phyloP scores from a whole-genome alignment of 2,329 filamentous ascomycete species.

The Venturia pyrina region DNA sequence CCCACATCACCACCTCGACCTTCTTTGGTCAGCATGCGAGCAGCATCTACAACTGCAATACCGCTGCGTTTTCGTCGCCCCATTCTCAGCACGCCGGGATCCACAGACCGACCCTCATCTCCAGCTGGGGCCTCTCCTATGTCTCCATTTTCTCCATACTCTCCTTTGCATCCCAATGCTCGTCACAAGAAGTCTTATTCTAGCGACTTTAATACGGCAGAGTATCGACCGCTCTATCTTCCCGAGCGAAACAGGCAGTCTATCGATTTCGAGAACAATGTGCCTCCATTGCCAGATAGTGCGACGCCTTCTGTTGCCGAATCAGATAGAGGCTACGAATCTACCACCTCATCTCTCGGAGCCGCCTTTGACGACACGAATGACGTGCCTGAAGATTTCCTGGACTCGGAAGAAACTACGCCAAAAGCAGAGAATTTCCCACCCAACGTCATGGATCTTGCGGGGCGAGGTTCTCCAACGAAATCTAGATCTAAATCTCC shows the following conservation, averaged over 20 bases:
- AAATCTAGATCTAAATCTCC: not conserved
- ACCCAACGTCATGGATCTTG: not conserved
- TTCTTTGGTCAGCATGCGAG: slow-evolving; percentile 12
- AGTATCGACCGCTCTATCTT: slow-evolving; percentile 63
- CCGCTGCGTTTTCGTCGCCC: slow-evolving; percentile 34
- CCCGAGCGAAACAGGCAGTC: slow-evolving; percentile 54
- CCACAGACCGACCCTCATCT: not conserved
- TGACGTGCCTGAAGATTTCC: slow-evolving; percentile 31
- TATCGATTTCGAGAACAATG: slow-evolving; percentile 33
- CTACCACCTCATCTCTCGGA: slow-evolving; percentile 16
- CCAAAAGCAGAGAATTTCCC: slow-evolving; percentile 46
- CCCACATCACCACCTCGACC: slow-evolving; percentile 10
- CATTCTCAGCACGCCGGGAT: not conserved
- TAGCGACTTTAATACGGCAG: slow-evolving; percentile 35
- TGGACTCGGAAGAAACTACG: slow-evolving; percentile 57
- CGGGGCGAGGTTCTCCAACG: not conserved
- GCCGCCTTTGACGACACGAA: not conserved
- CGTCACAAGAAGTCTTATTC: slow-evolving; percentile 39
- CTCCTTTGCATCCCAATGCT: slow-evolving; percentile 17
- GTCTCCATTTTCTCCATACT: slow-evolving; percentile 32
- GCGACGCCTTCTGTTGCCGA: slow-evolving; percentile 17
- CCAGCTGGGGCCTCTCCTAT: slow-evolving; percentile 26
- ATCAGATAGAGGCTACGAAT: slow-evolving; percentile 10
- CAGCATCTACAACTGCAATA: slow-evolving; percentile 35
- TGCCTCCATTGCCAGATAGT: slow-evolving; percentile 44